Evolutionary conservation across 176 grass and related monocot species (phyloP).

Genomic region (Chloris gayana): DNA sequence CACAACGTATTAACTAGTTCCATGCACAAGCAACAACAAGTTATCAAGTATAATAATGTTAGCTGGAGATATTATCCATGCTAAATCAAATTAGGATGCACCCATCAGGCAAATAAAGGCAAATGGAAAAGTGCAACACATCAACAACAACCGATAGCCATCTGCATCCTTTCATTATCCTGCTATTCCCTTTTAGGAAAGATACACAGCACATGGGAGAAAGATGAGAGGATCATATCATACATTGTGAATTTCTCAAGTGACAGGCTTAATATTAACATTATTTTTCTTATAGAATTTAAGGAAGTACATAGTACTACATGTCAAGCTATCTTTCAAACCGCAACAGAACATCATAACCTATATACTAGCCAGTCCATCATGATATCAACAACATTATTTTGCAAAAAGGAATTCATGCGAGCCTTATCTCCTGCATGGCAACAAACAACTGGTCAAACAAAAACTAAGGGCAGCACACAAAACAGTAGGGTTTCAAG

Average conservation of each 20-base stretch:
- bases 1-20: neutral
- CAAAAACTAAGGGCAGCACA: neutral
- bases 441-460: conserved; percentile 16
- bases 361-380: no score
- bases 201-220: neutral
- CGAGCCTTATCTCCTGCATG: conserved; percentile 18
- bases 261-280: neutral
- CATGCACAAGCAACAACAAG: neutral
- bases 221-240: neutral
- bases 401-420: neutral
- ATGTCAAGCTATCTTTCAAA: neutral
- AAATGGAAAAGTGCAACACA: conserved; percentile 1
- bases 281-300: neutral
- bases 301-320: neutral
- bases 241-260: neutral
- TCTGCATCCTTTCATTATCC: neutral
- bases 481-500: neutral
- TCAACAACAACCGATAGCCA: conserved; percentile 2
- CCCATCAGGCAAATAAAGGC: neutral
- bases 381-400: conserved; percentile 14
- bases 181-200: conserved; percentile 7
- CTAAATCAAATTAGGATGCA: neutral
- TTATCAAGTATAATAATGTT: neutral
- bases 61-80: neutral
- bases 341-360: neutral